Base-by-base conservation (phyloP, 2,329 filamentous ascomycete genomes). In the Pyrenophora seminiperda region DNA sequence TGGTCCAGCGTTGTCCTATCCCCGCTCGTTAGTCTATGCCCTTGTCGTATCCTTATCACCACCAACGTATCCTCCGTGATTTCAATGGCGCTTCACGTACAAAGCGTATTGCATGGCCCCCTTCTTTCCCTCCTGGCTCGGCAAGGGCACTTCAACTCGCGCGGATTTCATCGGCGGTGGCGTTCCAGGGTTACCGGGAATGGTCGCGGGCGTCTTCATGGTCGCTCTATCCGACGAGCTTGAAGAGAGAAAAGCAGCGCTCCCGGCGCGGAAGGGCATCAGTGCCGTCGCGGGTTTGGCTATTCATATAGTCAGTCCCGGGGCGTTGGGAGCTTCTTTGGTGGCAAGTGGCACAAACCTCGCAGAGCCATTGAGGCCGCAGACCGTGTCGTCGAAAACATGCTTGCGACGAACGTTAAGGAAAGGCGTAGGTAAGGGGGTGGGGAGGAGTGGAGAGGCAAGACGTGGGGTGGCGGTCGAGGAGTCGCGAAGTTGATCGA, bases 41-140 rank as follows among this genome's bases (percentile, higher is more conserved):
- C 31, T 15, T 33, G 30, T 43, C 13, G 15, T n/a, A 19, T 22
- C 29, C 34, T 20, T 19, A 6, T 19, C 33, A 22, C 22, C 20
- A 24, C 18, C 32, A n/a, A 17, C n/a, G 13, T 17, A 11, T n/a
- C 10, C n/a, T 15, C 27, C 37, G n/a, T 13, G 4, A 14, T 19
- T 7, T 15, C 33, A 13, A 7, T 13, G 7, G 27, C 36, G 18
- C 14, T 19, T 14, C 15, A 84, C 88, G 63, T 88, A 93, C 89
- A 95, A 81, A 59, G 89, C 90, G 75, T 91, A 93, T 85, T 95
- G 89, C 67, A 93, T 79, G 52, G 84, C 84, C 65, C 89, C 86
- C 80, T 93, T 90, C 75, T 87, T 90, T 59, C 81, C 81, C 75
- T 91, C 87, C 77, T 95, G 86, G 74, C 88, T 92, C 58, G 88